Evolutionary conservation across 1,139 yeast species (phyloP).

Genomic region (Blastobotrys aristatus): DNA sequence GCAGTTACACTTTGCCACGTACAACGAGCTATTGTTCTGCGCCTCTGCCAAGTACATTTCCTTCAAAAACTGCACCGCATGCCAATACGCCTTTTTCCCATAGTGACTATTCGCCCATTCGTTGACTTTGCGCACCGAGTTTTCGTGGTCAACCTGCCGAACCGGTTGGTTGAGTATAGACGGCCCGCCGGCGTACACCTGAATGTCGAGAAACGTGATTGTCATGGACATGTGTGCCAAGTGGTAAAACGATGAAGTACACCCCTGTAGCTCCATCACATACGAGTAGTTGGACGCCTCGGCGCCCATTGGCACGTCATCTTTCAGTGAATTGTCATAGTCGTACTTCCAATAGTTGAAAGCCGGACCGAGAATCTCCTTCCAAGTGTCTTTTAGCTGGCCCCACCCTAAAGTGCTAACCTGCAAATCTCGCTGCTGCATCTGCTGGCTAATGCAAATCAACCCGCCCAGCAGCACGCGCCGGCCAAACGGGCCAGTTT

Average conservation of each 20-base stretch:
- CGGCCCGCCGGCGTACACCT: slow-evolving; percentile 77
- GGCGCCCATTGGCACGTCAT: slow-evolving; percentile 11
- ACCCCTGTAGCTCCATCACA: slow-evolving; percentile 24
- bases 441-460: slow-evolving; percentile 61
- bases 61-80: slow-evolving; percentile 27
- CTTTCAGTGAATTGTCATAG: slow-evolving; percentile 15
- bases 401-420: slow-evolving; percentile 44
- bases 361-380: slow-evolving; percentile 57
- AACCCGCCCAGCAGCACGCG: slow-evolving; percentile 67
- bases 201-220: slow-evolving; percentile 70
- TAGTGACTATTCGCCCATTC: slow-evolving; percentile 20
- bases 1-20: slow-evolving; percentile 17
- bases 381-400: slow-evolving; percentile 48
- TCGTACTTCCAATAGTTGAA: slow-evolving; percentile 51
- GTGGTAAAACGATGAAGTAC: slow-evolving; percentile 30
- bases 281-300: slow-evolving; percentile 18
- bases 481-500: slow-evolving; percentile 53
- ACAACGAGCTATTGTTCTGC: slow-evolving; percentile 13
- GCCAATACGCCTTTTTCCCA: slow-evolving; percentile 27
- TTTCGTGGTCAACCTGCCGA: slow-evolving; percentile 19
- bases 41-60: slow-evolving; percentile 25
- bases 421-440: slow-evolving; percentile 69
- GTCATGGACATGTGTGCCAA: slow-evolving; percentile 69
- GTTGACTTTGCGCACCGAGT: slow-evolving; percentile 17
- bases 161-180: slow-evolving; percentile 75